A percentile compares a stretch with the other conserved stretches of the same genome.
These are phyloP conservation scores for Dactylellina parvicollis DNA, from an alignment of 2,329 filamentous ascomycete species.

Conservation along the genomic window DNA sequence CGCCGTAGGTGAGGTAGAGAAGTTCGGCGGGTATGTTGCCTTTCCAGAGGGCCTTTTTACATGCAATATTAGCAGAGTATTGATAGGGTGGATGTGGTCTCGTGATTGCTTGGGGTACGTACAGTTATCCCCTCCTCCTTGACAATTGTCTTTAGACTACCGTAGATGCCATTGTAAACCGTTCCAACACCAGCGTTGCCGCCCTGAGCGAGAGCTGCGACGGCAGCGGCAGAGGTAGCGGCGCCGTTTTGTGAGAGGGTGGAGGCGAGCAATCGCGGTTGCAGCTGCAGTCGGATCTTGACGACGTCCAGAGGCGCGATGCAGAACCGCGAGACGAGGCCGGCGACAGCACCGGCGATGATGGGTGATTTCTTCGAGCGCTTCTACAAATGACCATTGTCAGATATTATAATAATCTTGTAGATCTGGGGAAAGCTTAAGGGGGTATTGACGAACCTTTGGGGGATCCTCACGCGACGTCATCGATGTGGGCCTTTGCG, in stretches of 20 bases:
- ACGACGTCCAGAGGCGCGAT: conserved; percentile 96
- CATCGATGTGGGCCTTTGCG: conserved; percentile 7
- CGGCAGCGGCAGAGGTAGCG: conserved; percentile 63
- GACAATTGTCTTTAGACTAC: conserved; percentile 80
- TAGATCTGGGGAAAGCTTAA: no score
- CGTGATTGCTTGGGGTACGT: conserved; percentile 54
- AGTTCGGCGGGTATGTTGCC: conserved; percentile 95
- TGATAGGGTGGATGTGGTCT: background rate
- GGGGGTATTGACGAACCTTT: conserved; percentile 1
- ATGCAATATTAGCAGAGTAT: background rate
- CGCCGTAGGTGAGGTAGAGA: conserved; percentile 91
- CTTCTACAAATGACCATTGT: background rate
- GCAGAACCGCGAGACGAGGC: conserved; percentile 69
- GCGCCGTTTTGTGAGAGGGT: conserved; percentile 63
- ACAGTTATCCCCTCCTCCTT: conserved; percentile 80
- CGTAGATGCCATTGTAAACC: conserved; percentile 77
- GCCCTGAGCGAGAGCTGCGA: conserved; percentile 56
- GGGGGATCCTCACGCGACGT: conserved; percentile 21
- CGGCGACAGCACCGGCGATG: conserved; percentile 35
- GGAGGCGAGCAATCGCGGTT: conserved; percentile 74
- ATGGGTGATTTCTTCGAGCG: conserved; percentile 30
- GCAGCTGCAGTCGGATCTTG: conserved; percentile 96
- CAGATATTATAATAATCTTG: background rate
- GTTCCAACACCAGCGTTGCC: background rate
- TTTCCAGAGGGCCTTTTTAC: conserved; percentile 92